phyloP scores from a whole-genome alignment of 2,329 filamentous ascomycete species.

The Thielaviopsis euricoi region DNA sequence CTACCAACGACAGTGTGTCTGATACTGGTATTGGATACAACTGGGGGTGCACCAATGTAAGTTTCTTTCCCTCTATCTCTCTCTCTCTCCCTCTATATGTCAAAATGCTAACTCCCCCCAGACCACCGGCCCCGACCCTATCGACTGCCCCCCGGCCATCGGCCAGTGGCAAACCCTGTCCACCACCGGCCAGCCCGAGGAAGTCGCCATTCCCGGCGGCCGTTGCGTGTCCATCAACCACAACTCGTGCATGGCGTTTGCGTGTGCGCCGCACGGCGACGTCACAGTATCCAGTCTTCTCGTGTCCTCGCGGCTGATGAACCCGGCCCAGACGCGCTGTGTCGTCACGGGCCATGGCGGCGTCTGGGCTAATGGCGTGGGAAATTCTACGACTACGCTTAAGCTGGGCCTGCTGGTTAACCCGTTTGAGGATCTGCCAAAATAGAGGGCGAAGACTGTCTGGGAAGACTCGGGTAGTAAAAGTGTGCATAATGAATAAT shows the following conservation, averaged over 20 bases:
- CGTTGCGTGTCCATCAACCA: constrained; percentile 8
- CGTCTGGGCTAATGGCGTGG: constrained; percentile 4
- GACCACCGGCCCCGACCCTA: constrained; percentile 7
- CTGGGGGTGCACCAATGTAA: constrained; percentile 10
- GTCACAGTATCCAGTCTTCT: constrained; percentile 2
- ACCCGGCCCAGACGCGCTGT: constrained; percentile 7
- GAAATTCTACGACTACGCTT: constrained; percentile 1
- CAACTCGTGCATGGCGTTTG: constrained; percentile 9
- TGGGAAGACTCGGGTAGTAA: no score
- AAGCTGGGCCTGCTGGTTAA: constrained; percentile 9
- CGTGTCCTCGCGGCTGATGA: constrained; percentile 8
- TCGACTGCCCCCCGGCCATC: constrained; percentile 9
- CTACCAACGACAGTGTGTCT: neutral
- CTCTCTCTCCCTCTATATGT: neutral
- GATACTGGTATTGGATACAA: constrained; percentile 7
- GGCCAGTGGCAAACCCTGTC: constrained; percentile 7
- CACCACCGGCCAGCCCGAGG: neutral
- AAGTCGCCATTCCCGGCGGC: constrained; percentile 1
- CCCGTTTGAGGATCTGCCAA: constrained; percentile 2
- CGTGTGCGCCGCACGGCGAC: constrained; percentile 9
- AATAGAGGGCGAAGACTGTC: neutral
- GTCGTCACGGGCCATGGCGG: constrained; percentile 2
- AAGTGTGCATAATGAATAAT: neutral
- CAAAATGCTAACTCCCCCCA: neutral
- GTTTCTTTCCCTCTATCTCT: neutral